phyloP scores from a whole-genome alignment of 345 rosid species.

The Corchorus capsularis region DNA sequence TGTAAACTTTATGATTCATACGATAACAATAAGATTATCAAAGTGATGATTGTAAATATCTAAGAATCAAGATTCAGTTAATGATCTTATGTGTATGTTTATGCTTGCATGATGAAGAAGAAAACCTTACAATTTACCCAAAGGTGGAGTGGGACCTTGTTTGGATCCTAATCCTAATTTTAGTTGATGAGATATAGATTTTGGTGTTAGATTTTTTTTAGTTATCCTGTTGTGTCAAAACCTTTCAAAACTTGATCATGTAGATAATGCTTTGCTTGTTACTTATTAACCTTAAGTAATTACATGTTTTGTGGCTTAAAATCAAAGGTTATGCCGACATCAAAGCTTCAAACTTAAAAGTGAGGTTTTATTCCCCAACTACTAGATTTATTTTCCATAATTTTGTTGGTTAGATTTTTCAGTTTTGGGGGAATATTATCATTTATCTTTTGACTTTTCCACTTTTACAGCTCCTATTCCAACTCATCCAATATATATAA shows the following conservation, averaged over 20 bases:
- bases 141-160: background rate
- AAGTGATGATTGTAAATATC: background rate
- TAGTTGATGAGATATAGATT: background rate
- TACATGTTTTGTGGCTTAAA: background rate
- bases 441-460: conserved; percentile 10
- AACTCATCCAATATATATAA: background rate
- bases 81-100: too few species aligned
- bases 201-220: background rate
- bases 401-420: conserved; percentile 17
- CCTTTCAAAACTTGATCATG: background rate
- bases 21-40: too few species aligned
- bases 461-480: conserved; percentile 10
- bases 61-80: background rate
- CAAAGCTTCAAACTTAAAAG: background rate
- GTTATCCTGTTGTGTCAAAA: background rate
- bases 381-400: conserved; percentile 14
- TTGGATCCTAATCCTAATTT: background rate
- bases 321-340: background rate
- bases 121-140: conserved; percentile 3
- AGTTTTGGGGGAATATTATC: background rate
- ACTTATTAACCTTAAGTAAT: conserved; percentile 1
- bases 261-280: background rate
- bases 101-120: background rate
- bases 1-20: too few species aligned
- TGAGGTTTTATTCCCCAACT: background rate